Conservation (phyloP, 192 early-diverging fungal genomes). For the Ramicandelaber brevisporus region DNA sequence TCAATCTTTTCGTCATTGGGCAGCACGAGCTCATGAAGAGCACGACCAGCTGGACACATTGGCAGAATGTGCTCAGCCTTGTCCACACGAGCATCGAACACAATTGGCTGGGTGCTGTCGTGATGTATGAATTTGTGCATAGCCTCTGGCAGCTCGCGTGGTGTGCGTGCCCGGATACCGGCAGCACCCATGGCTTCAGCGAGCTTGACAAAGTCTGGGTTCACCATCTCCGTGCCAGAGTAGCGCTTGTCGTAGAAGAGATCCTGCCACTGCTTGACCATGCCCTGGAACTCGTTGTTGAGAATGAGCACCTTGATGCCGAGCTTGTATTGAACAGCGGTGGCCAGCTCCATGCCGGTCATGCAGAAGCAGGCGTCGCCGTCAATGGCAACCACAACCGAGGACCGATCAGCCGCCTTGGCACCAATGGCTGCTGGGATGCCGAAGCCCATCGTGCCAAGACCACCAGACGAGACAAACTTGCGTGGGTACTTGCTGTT, state of each 20-base stretch:
- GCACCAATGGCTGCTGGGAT: slow-evolving; percentile 90
- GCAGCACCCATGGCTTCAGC: slow-evolving; percentile 83
- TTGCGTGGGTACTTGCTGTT: slow-evolving; percentile 73
- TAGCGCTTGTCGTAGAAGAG: slow-evolving; percentile 95
- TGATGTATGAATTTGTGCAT: slow-evolving; percentile 78
- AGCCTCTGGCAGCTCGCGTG: slow-evolving; percentile 55
- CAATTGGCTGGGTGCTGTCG: slow-evolving; percentile 50
- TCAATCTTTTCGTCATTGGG: slow-evolving; percentile 1
- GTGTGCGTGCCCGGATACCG: slow-evolving; percentile 59
- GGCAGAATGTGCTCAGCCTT: slow-evolving; percentile 89
- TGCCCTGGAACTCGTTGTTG: slow-evolving; percentile 99
- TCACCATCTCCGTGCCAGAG: slow-evolving; percentile 79
- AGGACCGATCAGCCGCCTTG: slow-evolving; percentile 79
- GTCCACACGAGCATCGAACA: slow-evolving; percentile 74
- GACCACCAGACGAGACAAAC: slow-evolving; percentile 83
- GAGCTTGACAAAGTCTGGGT: slow-evolving; percentile 96
- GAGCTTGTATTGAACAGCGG: slow-evolving; percentile 92
- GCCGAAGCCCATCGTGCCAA: slow-evolving; percentile 98
- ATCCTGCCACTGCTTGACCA: slow-evolving; percentile 89
- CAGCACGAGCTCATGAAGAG: slow-evolving; percentile 67
- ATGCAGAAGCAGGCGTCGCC: slow-evolving; percentile 97
- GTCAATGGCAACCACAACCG: slow-evolving; percentile 94
- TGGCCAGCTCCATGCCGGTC: slow-evolving; percentile 96
- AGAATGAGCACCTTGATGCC: slow-evolving; percentile 87
- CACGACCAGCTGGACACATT: slow-evolving; percentile 91